Percentiles rank a stretch among this genome's conserved stretches.
Conservation (phyloP, 495 filamentous ascomycete genomes). For the Saxophila tyrrhenica region DNA sequence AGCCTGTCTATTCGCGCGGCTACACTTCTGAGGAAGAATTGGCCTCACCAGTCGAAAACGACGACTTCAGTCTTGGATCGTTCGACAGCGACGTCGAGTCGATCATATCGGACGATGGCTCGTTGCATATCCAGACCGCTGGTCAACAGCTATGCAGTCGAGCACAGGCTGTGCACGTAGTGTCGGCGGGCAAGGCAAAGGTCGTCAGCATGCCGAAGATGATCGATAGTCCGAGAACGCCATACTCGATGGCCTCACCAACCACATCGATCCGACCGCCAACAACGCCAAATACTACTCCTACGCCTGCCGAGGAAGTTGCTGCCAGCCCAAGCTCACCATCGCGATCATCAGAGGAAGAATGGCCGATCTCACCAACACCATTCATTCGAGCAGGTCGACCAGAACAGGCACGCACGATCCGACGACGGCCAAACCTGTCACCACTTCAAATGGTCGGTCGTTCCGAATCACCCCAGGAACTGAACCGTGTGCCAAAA, state of each 20-base stretch:
- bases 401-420: background rate
- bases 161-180: conserved; percentile 13
- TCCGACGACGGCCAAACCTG: conserved; percentile 5
- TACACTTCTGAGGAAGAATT: conserved; percentile 20
- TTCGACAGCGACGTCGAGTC: conserved; percentile 1
- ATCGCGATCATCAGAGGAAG: background rate
- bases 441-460: background rate
- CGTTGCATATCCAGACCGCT: conserved; percentile 4
- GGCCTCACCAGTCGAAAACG: conserved; percentile 12
- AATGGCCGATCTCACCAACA: conserved; percentile 1
- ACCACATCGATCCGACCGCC: background rate
- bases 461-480: background rate
- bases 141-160: conserved; percentile 13
- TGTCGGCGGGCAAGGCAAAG: conserved; percentile 13
- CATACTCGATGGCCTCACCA: too few species aligned
- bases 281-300: background rate
- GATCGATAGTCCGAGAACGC: background rate
- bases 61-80: conserved; percentile 7
- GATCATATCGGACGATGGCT: background rate
- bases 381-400: background rate
- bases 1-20: conserved; percentile 9
- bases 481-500: background rate
- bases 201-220: conserved; percentile 14
- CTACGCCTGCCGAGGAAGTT: background rate
- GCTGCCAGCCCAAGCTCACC: background rate